Conservation (phyloP, 2,329 filamentous ascomycete species). For the Colletotrichum ledebouriae region DNA sequence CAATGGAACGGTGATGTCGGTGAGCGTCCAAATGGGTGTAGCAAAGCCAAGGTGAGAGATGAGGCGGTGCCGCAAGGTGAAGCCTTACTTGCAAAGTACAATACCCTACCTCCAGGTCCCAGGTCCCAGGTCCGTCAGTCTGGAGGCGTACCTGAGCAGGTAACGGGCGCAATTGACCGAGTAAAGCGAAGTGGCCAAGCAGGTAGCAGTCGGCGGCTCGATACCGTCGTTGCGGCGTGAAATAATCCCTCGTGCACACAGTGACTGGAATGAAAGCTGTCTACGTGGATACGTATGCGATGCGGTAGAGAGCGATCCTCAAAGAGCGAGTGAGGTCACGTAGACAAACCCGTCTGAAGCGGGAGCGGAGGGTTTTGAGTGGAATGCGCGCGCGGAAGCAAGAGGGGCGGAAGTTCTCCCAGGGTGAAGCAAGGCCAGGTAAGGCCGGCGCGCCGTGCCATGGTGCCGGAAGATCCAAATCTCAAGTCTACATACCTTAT, state of each 20-base stretch:
- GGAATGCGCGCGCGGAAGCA: background rate
- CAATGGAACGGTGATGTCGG: slow-evolving; percentile 15
- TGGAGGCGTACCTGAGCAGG: slow-evolving; percentile 10
- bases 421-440: background rate
- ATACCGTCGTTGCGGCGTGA: background rate
- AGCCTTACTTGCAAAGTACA: background rate
- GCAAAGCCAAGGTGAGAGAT: slow-evolving; percentile 13
- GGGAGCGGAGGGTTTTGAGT: too few species aligned
- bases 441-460: slow-evolving; percentile 20
- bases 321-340: too few species aligned
- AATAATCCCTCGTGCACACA: background rate
- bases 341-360: too few species aligned
- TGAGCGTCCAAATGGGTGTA: background rate
- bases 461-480: slow-evolving; percentile 17
- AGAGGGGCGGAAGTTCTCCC: background rate
- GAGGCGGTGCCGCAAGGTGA: background rate
- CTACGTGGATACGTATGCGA: background rate
- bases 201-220: slow-evolving; percentile 8
- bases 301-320: too few species aligned
- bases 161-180: background rate
- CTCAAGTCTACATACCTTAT: too few species aligned
- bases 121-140: background rate
- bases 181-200: too few species aligned
- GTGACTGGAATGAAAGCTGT: background rate
- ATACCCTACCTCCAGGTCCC: too few species aligned